Conservation (phyloP, 176 grass and related monocot species). For the Aegilops umbellulata region DNA sequence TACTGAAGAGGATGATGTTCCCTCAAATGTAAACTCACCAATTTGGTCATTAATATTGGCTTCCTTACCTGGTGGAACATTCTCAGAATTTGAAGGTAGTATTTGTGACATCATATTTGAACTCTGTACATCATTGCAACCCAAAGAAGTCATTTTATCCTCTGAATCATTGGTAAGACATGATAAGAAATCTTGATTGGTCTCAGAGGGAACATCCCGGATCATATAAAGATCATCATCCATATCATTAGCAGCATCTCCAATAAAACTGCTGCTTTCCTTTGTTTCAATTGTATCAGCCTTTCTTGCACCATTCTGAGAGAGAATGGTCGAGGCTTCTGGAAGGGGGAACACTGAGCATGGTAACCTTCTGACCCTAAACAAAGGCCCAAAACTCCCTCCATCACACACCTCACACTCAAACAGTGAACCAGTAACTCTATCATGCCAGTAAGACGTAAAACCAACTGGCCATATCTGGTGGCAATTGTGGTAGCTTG, state of each 20-base stretch:
- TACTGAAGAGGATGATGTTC: conserved; percentile 62
- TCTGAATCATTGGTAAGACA: conserved; percentile 47
- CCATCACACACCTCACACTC: conserved; percentile 85
- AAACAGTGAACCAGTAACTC: conserved; percentile 91
- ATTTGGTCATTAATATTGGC: conserved; percentile 60
- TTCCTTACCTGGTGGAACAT: conserved; percentile 34
- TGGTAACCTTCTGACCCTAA: conserved; percentile 79
- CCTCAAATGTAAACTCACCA: conserved; percentile 84
- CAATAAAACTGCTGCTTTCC: conserved; percentile 51
- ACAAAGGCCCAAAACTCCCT: conserved; percentile 73
- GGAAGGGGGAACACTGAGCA: conserved; percentile 79
- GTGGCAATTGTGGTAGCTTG: conserved; percentile 64
- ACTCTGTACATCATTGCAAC: conserved; percentile 22
- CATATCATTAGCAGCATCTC: conserved; percentile 52
- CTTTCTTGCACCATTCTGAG: conserved; percentile 50
- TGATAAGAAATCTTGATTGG: conserved; percentile 55
- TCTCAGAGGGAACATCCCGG: conserved; percentile 47
- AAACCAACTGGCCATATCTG: conserved; percentile 96
- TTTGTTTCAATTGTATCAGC: conserved; percentile 57
- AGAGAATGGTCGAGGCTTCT: conserved; percentile 69
- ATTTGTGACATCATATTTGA: conserved; percentile 11
- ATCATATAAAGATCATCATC: conserved; percentile 72
- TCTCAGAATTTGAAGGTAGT: conserved; percentile 18
- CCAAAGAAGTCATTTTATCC: conserved; percentile 37
- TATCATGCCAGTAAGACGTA: conserved; percentile 92